A percentile compares a stretch with the other conserved stretches of the same genome.
These are phyloP conservation scores for Coemansia sp. DNA, from an alignment of 192 early-diverging fungal species.

Conservation along the genomic window DNA sequence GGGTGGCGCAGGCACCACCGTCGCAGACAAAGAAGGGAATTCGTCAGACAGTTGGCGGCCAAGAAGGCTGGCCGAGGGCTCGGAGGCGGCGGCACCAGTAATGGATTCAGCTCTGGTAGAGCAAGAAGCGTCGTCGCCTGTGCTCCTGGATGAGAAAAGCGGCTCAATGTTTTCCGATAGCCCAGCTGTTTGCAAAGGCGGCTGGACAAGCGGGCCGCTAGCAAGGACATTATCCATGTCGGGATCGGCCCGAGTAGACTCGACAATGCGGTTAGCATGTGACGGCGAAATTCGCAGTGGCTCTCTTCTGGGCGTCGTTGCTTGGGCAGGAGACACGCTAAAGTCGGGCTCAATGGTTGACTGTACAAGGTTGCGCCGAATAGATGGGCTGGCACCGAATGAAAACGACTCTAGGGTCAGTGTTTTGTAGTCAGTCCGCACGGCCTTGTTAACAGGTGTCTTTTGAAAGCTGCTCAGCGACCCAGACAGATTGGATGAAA, in stretches of 20 bases:
- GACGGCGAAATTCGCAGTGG: conserved; percentile 17
- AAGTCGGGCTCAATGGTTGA: conserved; percentile 31
- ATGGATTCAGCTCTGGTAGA: not conserved
- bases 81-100: not conserved
- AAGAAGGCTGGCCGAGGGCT: not conserved
- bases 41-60: conserved; percentile 2
- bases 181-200: not conserved
- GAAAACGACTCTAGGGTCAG: conserved; percentile 67
- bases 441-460: conserved; percentile 67
- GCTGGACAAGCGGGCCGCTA: not conserved
- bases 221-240: not conserved
- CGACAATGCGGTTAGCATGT: conserved; percentile 1
- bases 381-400: conserved; percentile 33
- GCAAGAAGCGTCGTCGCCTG: not conserved
- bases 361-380: conserved; percentile 27
- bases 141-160: not conserved
- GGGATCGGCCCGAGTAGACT: not conserved
- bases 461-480: conserved; percentile 15
- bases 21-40: conserved; percentile 3
- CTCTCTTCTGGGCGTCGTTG: not conserved
- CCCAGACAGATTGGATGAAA: not conserved
- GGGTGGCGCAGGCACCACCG: not conserved
- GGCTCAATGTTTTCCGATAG: conserved; percentile 12
- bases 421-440: conserved; percentile 80
- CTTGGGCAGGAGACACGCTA: conserved; percentile 16